Conservation (phyloP, 164 flowering plant genomes). For the Umbilicus rupestris region DNA sequence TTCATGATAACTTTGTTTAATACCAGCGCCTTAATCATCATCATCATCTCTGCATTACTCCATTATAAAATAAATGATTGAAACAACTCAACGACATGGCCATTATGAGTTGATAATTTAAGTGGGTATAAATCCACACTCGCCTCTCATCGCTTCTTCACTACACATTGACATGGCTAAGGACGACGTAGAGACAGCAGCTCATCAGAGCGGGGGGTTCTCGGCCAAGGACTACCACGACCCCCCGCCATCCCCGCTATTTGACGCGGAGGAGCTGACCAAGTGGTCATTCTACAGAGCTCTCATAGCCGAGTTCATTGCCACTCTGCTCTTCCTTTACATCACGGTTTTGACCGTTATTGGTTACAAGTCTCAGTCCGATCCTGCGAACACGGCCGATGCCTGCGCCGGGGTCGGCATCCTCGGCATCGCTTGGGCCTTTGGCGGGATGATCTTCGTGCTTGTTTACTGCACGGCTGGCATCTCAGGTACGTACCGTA, state of each 20-base stretch:
- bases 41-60: no score
- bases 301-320: no score
- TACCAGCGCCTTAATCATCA: no score
- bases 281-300: conserved; percentile 86
- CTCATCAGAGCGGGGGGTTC: conserved; percentile 27
- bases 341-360: conserved; percentile 68
- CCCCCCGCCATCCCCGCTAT: conserved; percentile 75
- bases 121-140: no score
- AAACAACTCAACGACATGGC: no score
- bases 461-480: conserved; percentile 99
- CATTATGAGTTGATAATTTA: no score
- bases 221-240: conserved; percentile 75
- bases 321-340: conserved; percentile 74
- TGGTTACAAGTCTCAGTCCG: conserved; percentile 55
- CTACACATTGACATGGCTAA: conserved; percentile 38
- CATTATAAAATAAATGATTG: no score
- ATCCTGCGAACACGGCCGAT: conserved; percentile 9
- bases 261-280: conserved; percentile 51
- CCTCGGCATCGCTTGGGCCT: conserved; percentile 93
- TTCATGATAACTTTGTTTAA: no score
- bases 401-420: conserved; percentile 73
- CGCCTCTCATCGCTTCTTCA: no score
- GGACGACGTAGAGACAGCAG: conserved; percentile 52
- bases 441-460: conserved; percentile 92
- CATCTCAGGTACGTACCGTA: conserved; percentile 54